A percentile compares a stretch with the other conserved stretches of the same genome.
Conservation (phyloP, 1,284 basidiomycete species). For the Cryptococcus depauperatus region DNA sequence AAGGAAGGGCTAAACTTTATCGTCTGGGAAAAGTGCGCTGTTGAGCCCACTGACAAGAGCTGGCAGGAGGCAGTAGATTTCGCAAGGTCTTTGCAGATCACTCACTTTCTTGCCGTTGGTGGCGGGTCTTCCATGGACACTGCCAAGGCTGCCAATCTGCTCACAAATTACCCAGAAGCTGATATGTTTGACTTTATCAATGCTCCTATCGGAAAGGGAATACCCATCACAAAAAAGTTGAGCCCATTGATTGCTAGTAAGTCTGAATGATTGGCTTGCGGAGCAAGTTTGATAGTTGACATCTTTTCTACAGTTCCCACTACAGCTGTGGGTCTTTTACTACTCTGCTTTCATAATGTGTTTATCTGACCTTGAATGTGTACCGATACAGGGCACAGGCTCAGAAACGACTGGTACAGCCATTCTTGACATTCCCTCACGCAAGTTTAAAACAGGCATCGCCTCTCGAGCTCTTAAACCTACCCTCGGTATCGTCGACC, state of each 20-base stretch:
- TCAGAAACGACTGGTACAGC: slow-evolving; percentile 97
- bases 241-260: slow-evolving; percentile 74
- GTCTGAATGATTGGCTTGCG: slow-evolving; percentile 11
- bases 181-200: slow-evolving; percentile 95
- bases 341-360: background rate
- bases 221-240: slow-evolving; percentile 67
- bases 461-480: slow-evolving; percentile 86
- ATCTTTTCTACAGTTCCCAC: slow-evolving; percentile 62
- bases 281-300: background rate
- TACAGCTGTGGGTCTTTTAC: slow-evolving; percentile 58
- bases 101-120: slow-evolving; percentile 89
- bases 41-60: slow-evolving; percentile 81
- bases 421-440: slow-evolving; percentile 75
- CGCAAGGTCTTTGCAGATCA: slow-evolving; percentile 76
- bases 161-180: slow-evolving; percentile 67
- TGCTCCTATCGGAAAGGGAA: slow-evolving; percentile 87
- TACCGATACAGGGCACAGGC: slow-evolving; percentile 59
- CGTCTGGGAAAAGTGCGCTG: slow-evolving; percentile 72
- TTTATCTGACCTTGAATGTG: too few species aligned
- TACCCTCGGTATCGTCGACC: slow-evolving; percentile 76
- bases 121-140: slow-evolving; percentile 96
- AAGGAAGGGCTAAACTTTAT: slow-evolving; percentile 54
- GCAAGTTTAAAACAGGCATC: slow-evolving; percentile 92
- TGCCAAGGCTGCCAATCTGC: slow-evolving; percentile 85
- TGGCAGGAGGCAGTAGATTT: slow-evolving; percentile 70